These are phyloP conservation scores for Coemansia sp. DNA, from an alignment of 192 early-diverging fungal genomes.

Conservation along the genomic window DNA sequence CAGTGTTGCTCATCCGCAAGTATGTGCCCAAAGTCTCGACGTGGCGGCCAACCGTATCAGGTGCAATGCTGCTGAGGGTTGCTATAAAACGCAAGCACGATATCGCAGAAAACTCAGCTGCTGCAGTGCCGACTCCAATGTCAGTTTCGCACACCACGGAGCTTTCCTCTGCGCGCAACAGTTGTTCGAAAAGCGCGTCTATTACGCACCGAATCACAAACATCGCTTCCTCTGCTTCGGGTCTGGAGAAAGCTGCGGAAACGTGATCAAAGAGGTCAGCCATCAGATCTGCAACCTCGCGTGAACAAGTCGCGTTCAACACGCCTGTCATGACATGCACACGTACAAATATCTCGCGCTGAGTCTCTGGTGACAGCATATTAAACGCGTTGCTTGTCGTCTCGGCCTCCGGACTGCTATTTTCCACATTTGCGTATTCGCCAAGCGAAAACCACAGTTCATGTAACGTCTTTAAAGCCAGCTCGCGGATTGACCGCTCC, in stretches of 20 bases:
- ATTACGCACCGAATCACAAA: slow-evolving; percentile 65
- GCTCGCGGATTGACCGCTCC: slow-evolving; percentile 61
- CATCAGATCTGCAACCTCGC: slow-evolving; percentile 36
- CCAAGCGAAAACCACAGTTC: slow-evolving; percentile 72
- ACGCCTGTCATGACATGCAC: slow-evolving; percentile 53
- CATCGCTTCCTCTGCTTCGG: slow-evolving; percentile 56
- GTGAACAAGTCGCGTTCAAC: slow-evolving; percentile 24
- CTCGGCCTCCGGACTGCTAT: slow-evolving; percentile 16
- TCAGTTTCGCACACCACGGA: slow-evolving; percentile 14
- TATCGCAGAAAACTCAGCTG: slow-evolving; percentile 15
- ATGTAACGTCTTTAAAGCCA: slow-evolving; percentile 67
- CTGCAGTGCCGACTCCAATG: neutral
- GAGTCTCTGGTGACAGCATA: slow-evolving; percentile 37
- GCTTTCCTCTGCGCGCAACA: slow-evolving; percentile 66
- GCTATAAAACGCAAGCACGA: slow-evolving; percentile 56
- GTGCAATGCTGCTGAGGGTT: slow-evolving; percentile 57
- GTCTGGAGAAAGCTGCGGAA: slow-evolving; percentile 30
- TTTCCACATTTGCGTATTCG: slow-evolving; percentile 15
- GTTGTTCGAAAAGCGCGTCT: slow-evolving; percentile 72
- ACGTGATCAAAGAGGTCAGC: slow-evolving; percentile 38
- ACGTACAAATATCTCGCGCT: slow-evolving; percentile 44
- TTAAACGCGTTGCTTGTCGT: slow-evolving; percentile 36
- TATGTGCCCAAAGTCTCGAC: slow-evolving; percentile 55
- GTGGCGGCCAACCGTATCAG: slow-evolving; percentile 57
- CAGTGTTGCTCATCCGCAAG: slow-evolving; percentile 50